A percentile compares a stretch with the other conserved stretches of the same genome.
These are phyloP conservation scores for Venturiaceae sp. DNA, from an alignment of 2,329 filamentous ascomycete genomes.

Conservation along the genomic window DNA sequence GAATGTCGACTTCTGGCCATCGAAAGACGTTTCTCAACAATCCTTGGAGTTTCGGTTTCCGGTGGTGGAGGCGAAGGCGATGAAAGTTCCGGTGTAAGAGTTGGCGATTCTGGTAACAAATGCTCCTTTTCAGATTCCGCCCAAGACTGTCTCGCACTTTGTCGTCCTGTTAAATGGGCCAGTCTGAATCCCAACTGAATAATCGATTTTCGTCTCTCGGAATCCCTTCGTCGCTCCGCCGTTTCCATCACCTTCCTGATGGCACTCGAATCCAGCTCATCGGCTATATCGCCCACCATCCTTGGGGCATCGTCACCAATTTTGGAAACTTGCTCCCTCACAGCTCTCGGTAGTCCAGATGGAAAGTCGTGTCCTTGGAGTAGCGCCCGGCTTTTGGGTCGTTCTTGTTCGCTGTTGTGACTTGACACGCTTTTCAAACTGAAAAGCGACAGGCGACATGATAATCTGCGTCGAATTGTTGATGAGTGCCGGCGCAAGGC, in stretches of 20 bases:
- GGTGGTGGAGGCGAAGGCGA: background rate
- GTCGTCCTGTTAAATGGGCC: conserved; percentile 5
- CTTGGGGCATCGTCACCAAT: background rate
- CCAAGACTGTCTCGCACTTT: background rate
- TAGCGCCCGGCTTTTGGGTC: conserved; percentile 1
- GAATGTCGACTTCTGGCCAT: background rate
- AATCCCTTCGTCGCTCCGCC: conserved; percentile 6
- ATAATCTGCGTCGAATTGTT: background rate
- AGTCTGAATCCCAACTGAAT: conserved; percentile 7
- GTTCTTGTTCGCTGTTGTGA: background rate
- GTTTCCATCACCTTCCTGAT: conserved; percentile 5
- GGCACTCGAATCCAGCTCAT: conserved; percentile 4
- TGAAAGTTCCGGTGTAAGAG: background rate
- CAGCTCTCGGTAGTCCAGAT: background rate
- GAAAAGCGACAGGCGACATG: background rate
- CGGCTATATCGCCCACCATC: background rate
- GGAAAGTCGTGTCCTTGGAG: background rate
- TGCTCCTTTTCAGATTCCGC: background rate
- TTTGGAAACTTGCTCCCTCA: background rate
- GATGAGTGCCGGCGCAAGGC: background rate
- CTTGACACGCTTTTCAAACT: background rate
- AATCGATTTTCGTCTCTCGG: conserved; percentile 2
- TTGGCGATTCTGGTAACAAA: background rate
- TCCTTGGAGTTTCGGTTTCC: conserved; percentile 3
- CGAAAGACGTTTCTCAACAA: background rate